Conservation (phyloP, 768 basidiomycete genomes). For the Tricholoma sp. region DNA sequence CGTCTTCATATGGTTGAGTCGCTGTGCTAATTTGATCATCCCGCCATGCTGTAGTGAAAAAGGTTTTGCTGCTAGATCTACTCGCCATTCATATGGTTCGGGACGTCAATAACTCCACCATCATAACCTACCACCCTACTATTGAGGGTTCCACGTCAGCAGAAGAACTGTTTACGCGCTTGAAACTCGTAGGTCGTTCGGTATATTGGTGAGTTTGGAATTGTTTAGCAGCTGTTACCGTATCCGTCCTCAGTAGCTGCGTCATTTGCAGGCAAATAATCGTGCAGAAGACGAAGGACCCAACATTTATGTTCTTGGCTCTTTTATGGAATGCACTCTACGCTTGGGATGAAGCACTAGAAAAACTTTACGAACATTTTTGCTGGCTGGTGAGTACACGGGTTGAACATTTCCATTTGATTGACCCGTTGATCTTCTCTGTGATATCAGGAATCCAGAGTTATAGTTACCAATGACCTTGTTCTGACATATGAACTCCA, state of each 20-base stretch:
- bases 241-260: conserved; percentile 26
- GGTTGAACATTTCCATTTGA: conserved; percentile 11
- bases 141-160: conserved; percentile 30
- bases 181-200: conserved; percentile 32
- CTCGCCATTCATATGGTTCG: conserved; percentile 54
- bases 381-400: conserved; percentile 32
- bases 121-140: conserved; percentile 39
- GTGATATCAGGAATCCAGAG: conserved; percentile 37
- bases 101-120: conserved; percentile 27
- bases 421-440: neutral
- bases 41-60: conserved; percentile 18
- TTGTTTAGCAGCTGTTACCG: conserved; percentile 9
- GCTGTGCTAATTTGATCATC: neutral
- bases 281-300: conserved; percentile 30
- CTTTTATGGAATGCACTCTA: conserved; percentile 57
- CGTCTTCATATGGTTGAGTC: neutral
- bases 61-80: conserved; percentile 39
- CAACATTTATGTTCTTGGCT: conserved; percentile 50
- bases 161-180: conserved; percentile 25
- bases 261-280: conserved; percentile 5
- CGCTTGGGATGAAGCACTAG: conserved; percentile 56
- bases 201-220: conserved; percentile 35
- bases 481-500: conserved; percentile 49
- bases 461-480: conserved; percentile 35
- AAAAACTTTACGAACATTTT: conserved; percentile 46